Conservation (phyloP, 495 filamentous ascomycete genomes). For the Penicillium nucicola region DNA sequence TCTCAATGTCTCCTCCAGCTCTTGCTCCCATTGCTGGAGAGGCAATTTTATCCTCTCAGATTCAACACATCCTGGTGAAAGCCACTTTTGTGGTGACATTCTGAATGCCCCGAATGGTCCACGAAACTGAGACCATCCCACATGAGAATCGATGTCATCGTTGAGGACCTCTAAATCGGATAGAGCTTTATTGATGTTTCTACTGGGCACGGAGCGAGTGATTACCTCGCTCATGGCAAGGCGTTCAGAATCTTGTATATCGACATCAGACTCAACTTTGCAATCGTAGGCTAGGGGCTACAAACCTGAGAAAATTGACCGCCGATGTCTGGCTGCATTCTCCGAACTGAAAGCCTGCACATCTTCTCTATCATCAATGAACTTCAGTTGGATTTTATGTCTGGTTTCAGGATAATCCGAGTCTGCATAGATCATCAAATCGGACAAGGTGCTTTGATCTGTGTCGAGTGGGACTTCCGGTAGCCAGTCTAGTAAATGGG, state of each 20-base stretch:
- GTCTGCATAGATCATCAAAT: background rate
- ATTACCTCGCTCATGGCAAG: slow-evolving; percentile 13
- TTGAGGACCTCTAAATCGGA: slow-evolving; percentile 12
- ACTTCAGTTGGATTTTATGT: slow-evolving; percentile 3
- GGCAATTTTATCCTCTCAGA: no score
- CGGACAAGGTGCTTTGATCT: no score
- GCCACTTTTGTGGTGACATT: no score
- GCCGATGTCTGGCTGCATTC: slow-evolving; percentile 16
- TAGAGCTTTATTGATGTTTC: slow-evolving; percentile 6
- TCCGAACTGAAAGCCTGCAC: slow-evolving; percentile 14
- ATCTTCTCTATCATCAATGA: slow-evolving; percentile 35
- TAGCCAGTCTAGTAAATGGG: no score
- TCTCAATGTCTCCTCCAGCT: background rate
- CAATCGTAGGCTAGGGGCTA: background rate
- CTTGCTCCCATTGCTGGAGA: slow-evolving; percentile 3
- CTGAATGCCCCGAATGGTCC: slow-evolving; percentile 19
- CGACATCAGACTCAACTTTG: background rate
- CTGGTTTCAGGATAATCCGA: background rate
- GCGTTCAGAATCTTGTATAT: slow-evolving; percentile 13
- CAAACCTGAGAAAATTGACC: slow-evolving; percentile 17
- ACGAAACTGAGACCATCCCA: slow-evolving; percentile 5
- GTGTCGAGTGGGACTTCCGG: no score
- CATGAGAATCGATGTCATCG: background rate
- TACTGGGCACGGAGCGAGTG: background rate
- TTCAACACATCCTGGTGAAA: no score